Evolutionary conservation across 2,329 filamentous ascomycete genomes (phyloP), one percentile per base, ranked within the genome.

Genomic region (Penicillium brasilianum): DNA sequence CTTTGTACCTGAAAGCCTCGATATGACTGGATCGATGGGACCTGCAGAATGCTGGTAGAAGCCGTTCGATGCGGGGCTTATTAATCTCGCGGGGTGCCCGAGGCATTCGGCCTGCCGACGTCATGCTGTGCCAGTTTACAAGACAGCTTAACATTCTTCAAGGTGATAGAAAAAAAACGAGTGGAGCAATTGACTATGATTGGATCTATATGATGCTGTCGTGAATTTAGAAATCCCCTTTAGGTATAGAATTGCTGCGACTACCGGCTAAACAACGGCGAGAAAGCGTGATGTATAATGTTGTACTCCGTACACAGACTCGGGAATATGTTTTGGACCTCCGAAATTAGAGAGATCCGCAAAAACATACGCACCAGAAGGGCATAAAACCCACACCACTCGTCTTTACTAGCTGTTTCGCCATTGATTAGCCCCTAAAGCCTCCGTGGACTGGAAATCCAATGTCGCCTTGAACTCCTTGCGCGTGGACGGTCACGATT

Each of bases 1-100:
- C 14, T 3, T 48, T 25, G 11, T 37, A 46, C 32, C 30, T 20
- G 25, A 13, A 25, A 50, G 36, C 25, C 39, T 43, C 28, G 43
- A 36, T 36, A 46, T 43, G 36, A 36, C 20, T 52, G 4, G 48
- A 59, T 37, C 28, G 58, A 52, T 49, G 20, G 11, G 20, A n/a
- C 30, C 41, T 56, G 41, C 39, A 55, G 52, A 55, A 46, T 55
- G 39, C 39, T 43, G 9, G 7, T n/a, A 13, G 44, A 36, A 8
- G 43, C 14, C 10, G 55, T 55, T 52, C 28, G 58, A 59, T 58
- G 64, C 64, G 62, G 66, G 62, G 64, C 66, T 68, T 64, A 66
- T 56, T 68, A 59, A 68, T 65, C 36, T 55, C 34, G 50, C 46
- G 61, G 56, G 61, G 37, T 49, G 16, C 49, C 25, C 25, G 25